These are phyloP conservation scores for Ulmus americana DNA, from an alignment of 331 rosid species.

Conservation along the genomic window DNA sequence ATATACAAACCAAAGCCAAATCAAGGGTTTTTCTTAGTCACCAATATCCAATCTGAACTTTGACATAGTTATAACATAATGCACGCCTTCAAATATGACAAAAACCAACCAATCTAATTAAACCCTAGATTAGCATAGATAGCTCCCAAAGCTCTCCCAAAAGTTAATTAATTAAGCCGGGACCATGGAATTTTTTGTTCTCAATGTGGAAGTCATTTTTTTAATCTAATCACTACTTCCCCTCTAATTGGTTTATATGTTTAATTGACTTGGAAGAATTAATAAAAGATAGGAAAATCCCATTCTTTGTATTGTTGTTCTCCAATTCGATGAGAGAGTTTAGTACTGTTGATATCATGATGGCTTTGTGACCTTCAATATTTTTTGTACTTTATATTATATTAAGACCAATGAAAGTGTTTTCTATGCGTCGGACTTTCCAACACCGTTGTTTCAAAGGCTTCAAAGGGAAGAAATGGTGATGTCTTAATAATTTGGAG, in stretches of 20 bases:
- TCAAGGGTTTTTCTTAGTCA: conserved; percentile 32
- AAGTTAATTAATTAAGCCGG: conserved; percentile 8
- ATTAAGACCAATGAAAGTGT: background rate
- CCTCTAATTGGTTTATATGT: conserved; percentile 6
- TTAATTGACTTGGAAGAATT: conserved; percentile 8
- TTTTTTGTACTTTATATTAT: background rate
- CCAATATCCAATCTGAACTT: conserved; percentile 19
- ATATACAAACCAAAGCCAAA: conserved; percentile 11
- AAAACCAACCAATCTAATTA: conserved; percentile 17
- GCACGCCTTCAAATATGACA: conserved; percentile 27
- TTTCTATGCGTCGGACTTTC: background rate
- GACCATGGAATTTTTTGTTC: conserved; percentile 5
- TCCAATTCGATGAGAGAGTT: background rate
- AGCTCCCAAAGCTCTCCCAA: background rate
- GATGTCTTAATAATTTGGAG: background rate
- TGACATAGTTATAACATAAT: conserved; percentile 15
- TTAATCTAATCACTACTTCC: background rate
- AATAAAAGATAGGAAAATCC: conserved; percentile 8
- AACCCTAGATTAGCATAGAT: background rate
- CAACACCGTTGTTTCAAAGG: background rate
- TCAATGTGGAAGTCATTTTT: conserved; percentile 10
- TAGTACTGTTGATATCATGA: background rate
- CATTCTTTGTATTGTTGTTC: background rate
- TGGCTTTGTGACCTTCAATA: background rate
- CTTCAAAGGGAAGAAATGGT: background rate